Percentiles rank a stretch among this genome's conserved stretches.
These are phyloP conservation scores for Caloboletus inedulis DNA, from an alignment of 1,284 basidiomycete species.

Conservation along the genomic window DNA sequence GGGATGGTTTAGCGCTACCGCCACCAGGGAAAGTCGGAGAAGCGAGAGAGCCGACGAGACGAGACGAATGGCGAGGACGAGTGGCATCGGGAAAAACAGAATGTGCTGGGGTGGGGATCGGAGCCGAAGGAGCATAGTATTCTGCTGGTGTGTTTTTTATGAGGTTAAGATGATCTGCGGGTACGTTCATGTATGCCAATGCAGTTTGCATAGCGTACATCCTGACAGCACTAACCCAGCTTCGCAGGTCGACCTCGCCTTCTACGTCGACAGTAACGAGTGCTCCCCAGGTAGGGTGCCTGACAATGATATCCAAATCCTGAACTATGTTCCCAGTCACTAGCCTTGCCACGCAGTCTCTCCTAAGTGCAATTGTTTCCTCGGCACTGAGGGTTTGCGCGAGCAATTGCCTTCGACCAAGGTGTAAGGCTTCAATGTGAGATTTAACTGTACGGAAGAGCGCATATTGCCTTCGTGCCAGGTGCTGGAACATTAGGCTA, in stretches of 20 bases:
- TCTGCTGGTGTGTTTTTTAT: slow-evolving; percentile 38
- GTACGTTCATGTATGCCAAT: slow-evolving; percentile 75
- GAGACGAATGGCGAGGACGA: slow-evolving; percentile 46
- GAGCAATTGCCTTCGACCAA: slow-evolving; percentile 86
- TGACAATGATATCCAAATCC: slow-evolving; percentile 90
- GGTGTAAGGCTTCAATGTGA: slow-evolving; percentile 89
- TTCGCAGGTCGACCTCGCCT: slow-evolving; percentile 68
- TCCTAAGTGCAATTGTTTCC: slow-evolving; percentile 79
- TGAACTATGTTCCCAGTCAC: slow-evolving; percentile 92
- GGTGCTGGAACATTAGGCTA: slow-evolving; percentile 86
- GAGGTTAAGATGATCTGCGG: slow-evolving; percentile 39
- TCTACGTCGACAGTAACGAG: slow-evolving; percentile 84
- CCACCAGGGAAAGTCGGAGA: slow-evolving; percentile 18
- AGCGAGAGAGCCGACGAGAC: slow-evolving; percentile 47
- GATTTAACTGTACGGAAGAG: slow-evolving; percentile 85
- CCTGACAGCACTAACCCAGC: slow-evolving; percentile 81
- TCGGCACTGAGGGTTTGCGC: slow-evolving; percentile 86
- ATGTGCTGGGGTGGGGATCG: slow-evolving; percentile 59
- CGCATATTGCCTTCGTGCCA: slow-evolving; percentile 84
- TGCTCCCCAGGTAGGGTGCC: slow-evolving; percentile 88
- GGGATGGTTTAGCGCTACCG: slow-evolving; percentile 36
- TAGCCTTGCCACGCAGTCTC: slow-evolving; percentile 85
- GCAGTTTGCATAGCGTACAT: slow-evolving; percentile 87
- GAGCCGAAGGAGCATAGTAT: slow-evolving; percentile 38
- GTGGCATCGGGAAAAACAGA: slow-evolving; percentile 63